These are phyloP conservation scores for Chrysopogon serrulatus DNA, from an alignment of 176 grass and related monocot species.

Conservation along the genomic window DNA sequence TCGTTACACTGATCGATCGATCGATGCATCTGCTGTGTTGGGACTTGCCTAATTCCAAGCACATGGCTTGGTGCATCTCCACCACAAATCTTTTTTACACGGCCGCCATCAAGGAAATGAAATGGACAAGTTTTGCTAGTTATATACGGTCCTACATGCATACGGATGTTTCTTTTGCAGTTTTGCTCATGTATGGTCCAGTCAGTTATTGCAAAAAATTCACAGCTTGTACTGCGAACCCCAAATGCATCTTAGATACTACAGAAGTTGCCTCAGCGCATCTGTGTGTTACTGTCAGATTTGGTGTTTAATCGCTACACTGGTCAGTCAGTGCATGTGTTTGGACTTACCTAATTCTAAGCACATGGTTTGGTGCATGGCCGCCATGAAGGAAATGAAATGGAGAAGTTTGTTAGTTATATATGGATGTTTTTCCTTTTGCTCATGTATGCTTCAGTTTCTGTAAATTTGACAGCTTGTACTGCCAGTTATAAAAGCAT, in stretches of 20 bases:
- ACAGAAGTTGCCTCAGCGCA: too few species aligned
- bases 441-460: not conserved
- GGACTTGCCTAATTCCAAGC: not conserved
- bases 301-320: not conserved
- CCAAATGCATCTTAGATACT: too few species aligned
- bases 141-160: too few species aligned
- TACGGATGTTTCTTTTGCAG: not conserved
- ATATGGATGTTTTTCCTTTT: not conserved
- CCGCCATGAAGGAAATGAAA: not conserved
- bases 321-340: not conserved
- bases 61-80: not conserved
- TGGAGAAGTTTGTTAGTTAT: not conserved
- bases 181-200: not conserved
- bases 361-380: not conserved
- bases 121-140: not conserved
- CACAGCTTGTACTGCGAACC: too few species aligned
- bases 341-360: not conserved
- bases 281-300: not conserved
- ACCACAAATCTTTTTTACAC: not conserved
- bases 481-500: not conserved
- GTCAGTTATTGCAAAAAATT: not conserved
- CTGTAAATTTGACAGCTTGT: not conserved
- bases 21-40: not conserved
- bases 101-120: not conserved
- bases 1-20: not conserved